phyloP scores from a whole-genome alignment of 2,329 filamentous ascomycete genomes.

The Xylaria sp. region DNA sequence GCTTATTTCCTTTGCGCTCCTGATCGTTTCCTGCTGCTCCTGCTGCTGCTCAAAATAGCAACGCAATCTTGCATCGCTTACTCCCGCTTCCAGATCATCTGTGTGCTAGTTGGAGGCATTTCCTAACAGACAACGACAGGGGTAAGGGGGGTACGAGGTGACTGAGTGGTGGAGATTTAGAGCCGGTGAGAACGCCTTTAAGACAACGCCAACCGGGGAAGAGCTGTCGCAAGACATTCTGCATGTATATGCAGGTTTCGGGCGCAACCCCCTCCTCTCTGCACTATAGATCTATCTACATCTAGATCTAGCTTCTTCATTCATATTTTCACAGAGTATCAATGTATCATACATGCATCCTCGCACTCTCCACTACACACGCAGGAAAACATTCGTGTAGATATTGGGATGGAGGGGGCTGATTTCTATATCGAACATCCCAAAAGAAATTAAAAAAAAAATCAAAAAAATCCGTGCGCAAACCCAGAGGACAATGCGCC shows the following conservation, averaged over 20 bases:
- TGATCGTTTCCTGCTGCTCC: constrained; percentile 5
- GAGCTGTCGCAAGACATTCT: constrained; percentile 16
- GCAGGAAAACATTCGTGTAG: not conserved
- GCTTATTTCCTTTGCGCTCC: constrained; percentile 21
- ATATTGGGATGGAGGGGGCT: not conserved
- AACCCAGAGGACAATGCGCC: not conserved
- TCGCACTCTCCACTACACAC: constrained; percentile 12
- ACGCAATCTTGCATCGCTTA: constrained; percentile 34
- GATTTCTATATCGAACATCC: constrained; percentile 5
- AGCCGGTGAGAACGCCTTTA: constrained; percentile 16
- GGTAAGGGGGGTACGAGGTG: constrained; percentile 1
- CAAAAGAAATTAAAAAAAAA: too few species aligned
- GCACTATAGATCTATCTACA: constrained; percentile 14
- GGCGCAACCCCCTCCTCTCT: constrained; percentile 1
- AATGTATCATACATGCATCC: constrained; percentile 4
- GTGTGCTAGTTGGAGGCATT: constrained; percentile 13
- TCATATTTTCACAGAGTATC: constrained; percentile 15
- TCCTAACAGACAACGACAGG: constrained; percentile 26
- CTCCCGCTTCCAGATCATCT: constrained; percentile 37
- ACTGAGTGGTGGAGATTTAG: constrained; percentile 13
- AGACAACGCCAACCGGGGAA: constrained; percentile 17
- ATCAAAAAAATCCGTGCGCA: not conserved
- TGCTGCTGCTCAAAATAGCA: constrained; percentile 28
- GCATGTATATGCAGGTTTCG: constrained; percentile 18
- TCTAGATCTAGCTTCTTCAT: too few species aligned